Evolutionary conservation across 495 filamentous ascomycete genomes (phyloP).

Genomic region (Achaetomiella virescens): DNA sequence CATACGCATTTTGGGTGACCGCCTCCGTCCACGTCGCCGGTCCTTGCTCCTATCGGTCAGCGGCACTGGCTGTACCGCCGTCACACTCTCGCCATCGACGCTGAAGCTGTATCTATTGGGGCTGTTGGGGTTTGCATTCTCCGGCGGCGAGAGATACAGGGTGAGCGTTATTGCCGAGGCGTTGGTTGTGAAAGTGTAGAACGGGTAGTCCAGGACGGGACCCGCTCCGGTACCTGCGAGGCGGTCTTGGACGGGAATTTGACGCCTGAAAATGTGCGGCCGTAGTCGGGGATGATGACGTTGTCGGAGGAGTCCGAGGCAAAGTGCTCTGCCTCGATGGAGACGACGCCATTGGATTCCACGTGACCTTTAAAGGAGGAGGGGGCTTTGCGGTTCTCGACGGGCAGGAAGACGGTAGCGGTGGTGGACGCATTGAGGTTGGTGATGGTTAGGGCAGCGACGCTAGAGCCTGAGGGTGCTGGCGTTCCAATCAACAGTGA

Average conservation of each 20-base stretch:
- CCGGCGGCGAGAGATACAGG: slow-evolving; percentile 47
- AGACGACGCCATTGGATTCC: slow-evolving; percentile 46
- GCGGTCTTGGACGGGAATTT: slow-evolving; percentile 42
- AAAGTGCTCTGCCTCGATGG: slow-evolving; percentile 53
- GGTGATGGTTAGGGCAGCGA: slow-evolving; percentile 36
- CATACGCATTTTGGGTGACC: slow-evolving; percentile 48
- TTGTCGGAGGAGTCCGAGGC: slow-evolving; percentile 33
- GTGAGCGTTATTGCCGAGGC: slow-evolving; percentile 42
- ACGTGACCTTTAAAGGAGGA: slow-evolving; percentile 51
- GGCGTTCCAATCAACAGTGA: slow-evolving; percentile 49
- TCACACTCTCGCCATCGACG: slow-evolving; percentile 40
- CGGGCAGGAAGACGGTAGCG: slow-evolving; percentile 46
- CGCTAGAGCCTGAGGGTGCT: slow-evolving; percentile 41
- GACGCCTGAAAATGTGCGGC: slow-evolving; percentile 49
- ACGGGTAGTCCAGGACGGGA: slow-evolving; percentile 49
- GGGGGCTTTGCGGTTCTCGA: slow-evolving; percentile 45
- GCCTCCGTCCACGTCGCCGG: slow-evolving; percentile 48
- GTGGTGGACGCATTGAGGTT: slow-evolving; percentile 30
- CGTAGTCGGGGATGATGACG: slow-evolving; percentile 40
- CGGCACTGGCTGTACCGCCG: slow-evolving; percentile 44
- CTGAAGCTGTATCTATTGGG: slow-evolving; percentile 50
- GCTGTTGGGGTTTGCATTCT: slow-evolving; percentile 46
- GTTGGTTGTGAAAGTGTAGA: slow-evolving; percentile 51
- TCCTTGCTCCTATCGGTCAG: slow-evolving; percentile 33
- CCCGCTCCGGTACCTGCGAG: slow-evolving; percentile 34